Evolutionary conservation across 2,329 filamentous ascomycete genomes (phyloP), one percentile per base, ranked within the genome.

Genomic region (Scopulariopsis brevicaulis): DNA sequence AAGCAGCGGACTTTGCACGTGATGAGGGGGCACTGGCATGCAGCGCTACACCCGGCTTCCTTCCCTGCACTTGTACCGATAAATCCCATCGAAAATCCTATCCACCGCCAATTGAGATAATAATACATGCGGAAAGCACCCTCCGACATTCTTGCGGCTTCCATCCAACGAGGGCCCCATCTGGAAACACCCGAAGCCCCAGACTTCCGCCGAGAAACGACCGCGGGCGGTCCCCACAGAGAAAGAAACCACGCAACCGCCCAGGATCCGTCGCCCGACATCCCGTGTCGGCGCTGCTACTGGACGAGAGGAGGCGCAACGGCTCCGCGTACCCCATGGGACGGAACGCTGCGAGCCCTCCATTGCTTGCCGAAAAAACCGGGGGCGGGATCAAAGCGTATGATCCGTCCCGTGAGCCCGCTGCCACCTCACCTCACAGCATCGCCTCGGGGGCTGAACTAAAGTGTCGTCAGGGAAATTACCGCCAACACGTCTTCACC

Each of bases 401-500:
- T n/a, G 40, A n/a, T 46, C 18, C 28, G 28, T 32, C 28, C 28
- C 28, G 4, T 32, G 28, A 32, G 28, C 28, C 8, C 28, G 28
- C 28, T 32, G 28, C 28, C 28, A 32, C 28, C 28, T 32, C 28
- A 8, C 28, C 28, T 32, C 28, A 32, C 28, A 32, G 8, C 8
- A 32, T 32, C 28, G 8, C 28, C 8, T 8, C 28, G 4, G 28
- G 28, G 28, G 4, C 28, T 32, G 28, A 8, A 14, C 40, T 46
- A 46, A 46, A n/a, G 15, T n/a, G 10, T 14, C n/a, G 40, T 15
- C n/a, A 50, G 32, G 20, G 34, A 53, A 53, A 57, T 20, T 34
- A 53, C 55, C 55, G 35, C 52, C 56, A 58, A 43, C 20, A 58
- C 56, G 56, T 53, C 34, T 20, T 37, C 34, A 53, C 22, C 34